Evolutionary conservation across 179 eudicot species (phyloP).

Genomic region (Sideroxylon spinosum): DNA sequence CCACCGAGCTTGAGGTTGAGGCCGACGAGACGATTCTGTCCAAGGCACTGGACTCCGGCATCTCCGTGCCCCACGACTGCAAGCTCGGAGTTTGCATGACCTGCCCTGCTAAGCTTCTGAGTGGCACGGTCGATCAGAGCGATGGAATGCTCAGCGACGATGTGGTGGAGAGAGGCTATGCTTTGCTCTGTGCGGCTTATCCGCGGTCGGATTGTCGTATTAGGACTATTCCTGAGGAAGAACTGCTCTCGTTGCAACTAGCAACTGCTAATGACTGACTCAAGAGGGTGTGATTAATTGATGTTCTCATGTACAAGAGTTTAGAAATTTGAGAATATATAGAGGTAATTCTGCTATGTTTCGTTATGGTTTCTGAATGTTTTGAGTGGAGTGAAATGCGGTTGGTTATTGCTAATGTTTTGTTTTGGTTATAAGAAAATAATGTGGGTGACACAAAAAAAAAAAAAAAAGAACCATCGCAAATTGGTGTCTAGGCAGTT

Average conservation of each 20-base stretch:
- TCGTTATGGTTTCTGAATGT: background rate
- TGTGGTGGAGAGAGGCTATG: conserved; percentile 71
- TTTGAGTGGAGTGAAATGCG: background rate
- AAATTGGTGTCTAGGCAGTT: too few relatives aligned
- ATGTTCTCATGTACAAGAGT: background rate
- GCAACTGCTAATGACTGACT: conserved; percentile 76
- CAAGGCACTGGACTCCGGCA: conserved; percentile 62
- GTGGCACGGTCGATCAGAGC: conserved; percentile 75
- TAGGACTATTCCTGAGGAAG: conserved; percentile 73
- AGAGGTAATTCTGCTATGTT: background rate
- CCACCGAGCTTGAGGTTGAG: conserved; percentile 68
- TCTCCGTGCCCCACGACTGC: conserved; percentile 72
- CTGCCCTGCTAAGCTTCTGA: conserved; percentile 68
- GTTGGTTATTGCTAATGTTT: too few relatives aligned
- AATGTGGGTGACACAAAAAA: too few relatives aligned
- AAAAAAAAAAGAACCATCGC: too few relatives aligned
- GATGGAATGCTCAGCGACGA: conserved; percentile 97
- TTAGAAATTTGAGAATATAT: background rate
- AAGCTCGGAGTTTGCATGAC: conserved; percentile 97
- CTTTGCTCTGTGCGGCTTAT: conserved; percentile 64
- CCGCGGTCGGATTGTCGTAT: conserved; percentile 74
- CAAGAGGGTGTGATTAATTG: background rate
- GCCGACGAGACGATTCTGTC: conserved; percentile 71
- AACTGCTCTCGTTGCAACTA: conserved; percentile 67
- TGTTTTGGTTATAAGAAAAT: too few relatives aligned